These are phyloP conservation scores for Ceratocystis papillata DNA, from an alignment of 2,329 filamentous ascomycete species.

Conservation along the genomic window DNA sequence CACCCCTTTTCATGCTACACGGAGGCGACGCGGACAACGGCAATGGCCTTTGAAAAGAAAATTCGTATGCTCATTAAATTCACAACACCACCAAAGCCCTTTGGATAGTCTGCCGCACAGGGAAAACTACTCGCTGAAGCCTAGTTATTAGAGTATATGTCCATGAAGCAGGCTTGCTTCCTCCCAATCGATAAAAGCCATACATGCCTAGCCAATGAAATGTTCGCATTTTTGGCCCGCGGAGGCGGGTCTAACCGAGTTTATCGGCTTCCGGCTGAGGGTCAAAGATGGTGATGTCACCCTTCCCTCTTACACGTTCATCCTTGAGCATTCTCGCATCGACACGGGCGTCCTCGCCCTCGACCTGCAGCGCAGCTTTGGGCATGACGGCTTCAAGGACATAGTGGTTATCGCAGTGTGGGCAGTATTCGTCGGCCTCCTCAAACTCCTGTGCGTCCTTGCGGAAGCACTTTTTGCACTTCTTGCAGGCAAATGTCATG, in stretches of 20 bases:
- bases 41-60: too few relatives aligned
- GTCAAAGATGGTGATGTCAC: slow-evolving; percentile 60
- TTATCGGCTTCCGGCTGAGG: slow-evolving; percentile 63
- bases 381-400: slow-evolving; percentile 81
- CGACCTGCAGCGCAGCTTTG: slow-evolving; percentile 70
- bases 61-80: slow-evolving; percentile 22
- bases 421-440: slow-evolving; percentile 96
- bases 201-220: background rate
- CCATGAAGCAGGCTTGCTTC: background rate
- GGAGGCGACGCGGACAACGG: too few relatives aligned
- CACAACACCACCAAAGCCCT: background rate
- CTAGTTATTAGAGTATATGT: background rate
- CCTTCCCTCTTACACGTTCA: slow-evolving; percentile 56
- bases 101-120: background rate
- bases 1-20: background rate
- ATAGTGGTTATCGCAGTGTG: slow-evolving; percentile 97
- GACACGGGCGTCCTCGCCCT: slow-evolving; percentile 79
- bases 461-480: slow-evolving; percentile 96
- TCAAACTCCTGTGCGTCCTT: slow-evolving; percentile 90
- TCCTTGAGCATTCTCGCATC: slow-evolving; percentile 90
- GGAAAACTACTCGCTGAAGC: background rate
- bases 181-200: background rate
- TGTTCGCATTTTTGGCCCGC: background rate
- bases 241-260: slow-evolving; percentile 49
- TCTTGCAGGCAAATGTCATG: slow-evolving; percentile 95